A percentile compares a stretch with the other conserved stretches of the same genome.
phyloP scores from a whole-genome alignment of 257 asterid genomes.

The Catharanthus roseus region DNA sequence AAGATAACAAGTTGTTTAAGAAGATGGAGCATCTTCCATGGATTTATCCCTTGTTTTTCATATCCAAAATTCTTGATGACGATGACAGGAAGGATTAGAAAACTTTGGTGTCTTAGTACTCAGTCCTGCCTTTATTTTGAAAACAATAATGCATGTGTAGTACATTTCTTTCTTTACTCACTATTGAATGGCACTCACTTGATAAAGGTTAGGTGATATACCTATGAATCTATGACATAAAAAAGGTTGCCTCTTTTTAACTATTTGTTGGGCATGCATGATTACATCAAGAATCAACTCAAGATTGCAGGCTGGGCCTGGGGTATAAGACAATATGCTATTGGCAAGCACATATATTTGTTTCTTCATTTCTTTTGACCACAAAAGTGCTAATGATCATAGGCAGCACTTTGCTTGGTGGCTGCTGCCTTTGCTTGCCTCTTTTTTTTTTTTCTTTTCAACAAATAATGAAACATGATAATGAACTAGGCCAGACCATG shows the following conservation, averaged over 20 bases:
- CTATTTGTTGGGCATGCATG: not conserved
- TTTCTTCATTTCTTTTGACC: not conserved
- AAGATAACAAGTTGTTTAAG: not conserved
- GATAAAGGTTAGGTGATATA: not conserved
- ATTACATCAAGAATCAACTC: not conserved
- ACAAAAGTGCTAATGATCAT: not conserved
- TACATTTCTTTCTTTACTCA: not conserved
- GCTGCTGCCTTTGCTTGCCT: not conserved
- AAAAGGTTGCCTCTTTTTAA: not conserved
- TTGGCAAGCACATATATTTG: not conserved
- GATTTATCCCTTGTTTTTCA: not conserved
- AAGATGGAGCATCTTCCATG: not conserved
- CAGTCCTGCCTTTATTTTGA: not conserved
- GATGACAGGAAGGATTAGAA: not conserved
- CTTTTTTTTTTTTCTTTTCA: not conserved
- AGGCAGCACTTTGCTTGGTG: slow-evolving; percentile 7
- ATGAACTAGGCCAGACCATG: not conserved
- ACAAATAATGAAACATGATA: not conserved
- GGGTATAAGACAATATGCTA: slow-evolving; percentile 4
- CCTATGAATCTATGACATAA: not conserved
- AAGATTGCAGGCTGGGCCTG: not conserved
- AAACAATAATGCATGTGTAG: not conserved
- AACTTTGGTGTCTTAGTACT: not conserved
- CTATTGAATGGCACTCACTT: not conserved
- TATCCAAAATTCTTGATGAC: not conserved